Evolutionary conservation across 2,329 filamentous ascomycete species (phyloP), one percentile per base, ranked within the genome.

Genomic region (Cladosporium sp.): DNA sequence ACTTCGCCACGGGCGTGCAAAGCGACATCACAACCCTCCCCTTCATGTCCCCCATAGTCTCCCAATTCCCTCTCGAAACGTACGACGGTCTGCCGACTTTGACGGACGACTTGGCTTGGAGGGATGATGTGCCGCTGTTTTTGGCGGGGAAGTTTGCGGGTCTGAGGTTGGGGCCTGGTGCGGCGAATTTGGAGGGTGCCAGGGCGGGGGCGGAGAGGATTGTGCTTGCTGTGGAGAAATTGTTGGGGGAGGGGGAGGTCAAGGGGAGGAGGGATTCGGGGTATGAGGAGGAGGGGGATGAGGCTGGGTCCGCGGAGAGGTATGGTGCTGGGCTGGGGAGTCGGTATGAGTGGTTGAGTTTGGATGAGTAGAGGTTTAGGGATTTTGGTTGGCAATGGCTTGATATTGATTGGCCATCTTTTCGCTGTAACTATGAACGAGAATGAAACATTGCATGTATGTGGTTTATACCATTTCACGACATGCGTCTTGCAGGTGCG

Each of bases 101-200:
- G 45, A 91, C 78, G 2, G 80, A 91, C 36, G 86, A 92, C 59
- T 70, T 92, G 53, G 85, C 84, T 76, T 92, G 86, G 87, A 74
- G 74, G 32, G 73, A 83, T 0, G 80, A 80, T n/a, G 78, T 92
- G 1, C 87, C 87, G 1, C 67, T 90, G 1, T 91, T 89, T 60
- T 68, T 87, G 51, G 83, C 83, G 0, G 87, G 85, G 1, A 74
- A 81, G 46, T 68, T 91, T 30, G 86, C 84, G 0, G 80, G 77
- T 1, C 64, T 92, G 57, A 76, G 82, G 50, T 69, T 92, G 0
- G 86, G 87, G 0, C 86, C 87, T 9, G 85, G 82, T 0, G 85
- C 84, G 1, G 80, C 79, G 0, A 91, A 91, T 63, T 70, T 91
- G 3, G 86, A 85, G 22, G 87, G 87, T 0, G 85, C 85, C 3